Percentiles rank a stretch among this genome's conserved stretches.
These are phyloP conservation scores for Blechomonas ayalai DNA, from an alignment of 208 protist species.

Conservation along the genomic window DNA sequence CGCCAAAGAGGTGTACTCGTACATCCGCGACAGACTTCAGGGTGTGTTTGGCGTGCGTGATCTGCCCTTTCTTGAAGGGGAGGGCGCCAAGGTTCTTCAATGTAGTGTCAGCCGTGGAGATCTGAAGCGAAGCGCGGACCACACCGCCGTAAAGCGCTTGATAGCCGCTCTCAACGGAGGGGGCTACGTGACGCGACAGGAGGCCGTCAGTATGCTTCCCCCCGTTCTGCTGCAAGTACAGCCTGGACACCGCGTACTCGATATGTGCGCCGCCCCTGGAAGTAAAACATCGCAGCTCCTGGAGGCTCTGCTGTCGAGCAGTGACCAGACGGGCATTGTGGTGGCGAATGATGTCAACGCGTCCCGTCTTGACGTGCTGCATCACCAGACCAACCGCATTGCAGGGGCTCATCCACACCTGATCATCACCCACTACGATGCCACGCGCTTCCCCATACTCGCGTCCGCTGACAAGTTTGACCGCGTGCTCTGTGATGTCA, in stretches of 20 bases:
- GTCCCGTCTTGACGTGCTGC: conserved; percentile 75
- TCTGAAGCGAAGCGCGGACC: conserved; percentile 61
- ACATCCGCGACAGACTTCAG: conserved; percentile 27
- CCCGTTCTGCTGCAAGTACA: conserved; percentile 69
- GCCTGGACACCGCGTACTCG: conserved; percentile 71
- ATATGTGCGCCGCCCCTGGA: conserved; percentile 85
- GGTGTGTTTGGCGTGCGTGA: conserved; percentile 28
- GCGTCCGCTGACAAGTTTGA: conserved; percentile 67
- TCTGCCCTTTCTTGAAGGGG: conserved; percentile 52
- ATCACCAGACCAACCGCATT: conserved; percentile 71
- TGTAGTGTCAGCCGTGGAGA: conserved; percentile 68
- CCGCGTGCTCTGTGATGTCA: conserved; percentile 92
- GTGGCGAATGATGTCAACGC: conserved; percentile 89
- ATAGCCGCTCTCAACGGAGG: conserved; percentile 80
- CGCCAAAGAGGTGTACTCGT: conserved; percentile 26
- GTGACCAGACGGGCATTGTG: conserved; percentile 46
- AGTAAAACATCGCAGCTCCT: conserved; percentile 89
- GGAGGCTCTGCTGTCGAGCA: conserved; percentile 42
- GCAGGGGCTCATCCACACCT: conserved; percentile 61
- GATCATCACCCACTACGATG: conserved; percentile 88
- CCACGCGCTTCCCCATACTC: conserved; percentile 68
- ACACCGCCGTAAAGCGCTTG: conserved; percentile 59
- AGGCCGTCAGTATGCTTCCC: conserved; percentile 88
- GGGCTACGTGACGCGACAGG: conserved; percentile 90
- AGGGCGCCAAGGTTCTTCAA: conserved; percentile 66